Percentiles rank a stretch among this genome's conserved stretches.
phyloP scores from a whole-genome alignment of 1,284 basidiomycete genomes.

The Microbotryomycetes sp. region DNA sequence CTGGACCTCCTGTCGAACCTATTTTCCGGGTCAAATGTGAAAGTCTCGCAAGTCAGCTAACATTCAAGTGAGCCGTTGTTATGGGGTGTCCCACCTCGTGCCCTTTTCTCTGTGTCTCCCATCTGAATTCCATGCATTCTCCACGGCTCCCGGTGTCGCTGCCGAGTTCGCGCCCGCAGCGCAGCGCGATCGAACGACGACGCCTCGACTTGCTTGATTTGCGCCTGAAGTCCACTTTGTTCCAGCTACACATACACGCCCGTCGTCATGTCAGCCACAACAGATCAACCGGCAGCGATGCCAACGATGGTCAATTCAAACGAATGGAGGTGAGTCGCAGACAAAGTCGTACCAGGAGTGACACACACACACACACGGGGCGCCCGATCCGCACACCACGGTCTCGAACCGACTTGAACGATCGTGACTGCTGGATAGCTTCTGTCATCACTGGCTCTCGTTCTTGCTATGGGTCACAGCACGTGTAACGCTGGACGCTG shows the following conservation, averaged over 20 bases:
- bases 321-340: not conserved
- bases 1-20: too few relatives aligned
- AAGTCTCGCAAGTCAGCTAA: too few relatives aligned
- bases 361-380: conserved; percentile 13
- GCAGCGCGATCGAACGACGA: not conserved
- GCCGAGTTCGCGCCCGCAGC: not conserved
- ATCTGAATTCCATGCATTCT: too few relatives aligned
- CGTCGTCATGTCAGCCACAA: not conserved
- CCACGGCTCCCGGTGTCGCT: not conserved
- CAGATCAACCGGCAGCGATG: not conserved
- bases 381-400: conserved; percentile 3
- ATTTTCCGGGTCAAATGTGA: too few relatives aligned
- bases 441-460: too few relatives aligned
- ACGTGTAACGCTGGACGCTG: too few relatives aligned
- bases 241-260: not conserved
- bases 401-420: conserved; percentile 1
- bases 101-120: not conserved
- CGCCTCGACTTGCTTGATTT: not conserved
- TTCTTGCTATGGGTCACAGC: too few relatives aligned
- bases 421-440: too few relatives aligned
- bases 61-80: too few relatives aligned
- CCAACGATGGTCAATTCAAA: not conserved
- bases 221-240: too few relatives aligned
- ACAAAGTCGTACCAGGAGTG: too few relatives aligned
- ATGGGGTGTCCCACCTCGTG: too few relatives aligned